Evolutionary conservation across 345 rosid species (phyloP).

Genomic region (Gossypioides kirkii): DNA sequence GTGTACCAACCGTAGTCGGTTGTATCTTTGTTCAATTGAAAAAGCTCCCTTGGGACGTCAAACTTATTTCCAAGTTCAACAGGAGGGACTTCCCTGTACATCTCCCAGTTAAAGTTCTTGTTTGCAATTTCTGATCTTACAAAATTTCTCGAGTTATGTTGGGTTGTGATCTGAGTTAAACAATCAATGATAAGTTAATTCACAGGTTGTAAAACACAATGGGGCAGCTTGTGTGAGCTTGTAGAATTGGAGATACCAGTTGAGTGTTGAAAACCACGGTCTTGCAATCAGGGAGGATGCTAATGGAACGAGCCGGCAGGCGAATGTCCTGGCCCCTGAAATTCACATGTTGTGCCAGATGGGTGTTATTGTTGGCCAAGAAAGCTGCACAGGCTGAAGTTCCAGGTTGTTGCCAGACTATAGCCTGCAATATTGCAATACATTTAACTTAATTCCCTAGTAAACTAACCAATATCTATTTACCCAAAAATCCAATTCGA

Average conservation of each 20-base stretch:
- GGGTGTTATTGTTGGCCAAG: slow-evolving; percentile 67
- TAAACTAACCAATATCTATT: neutral
- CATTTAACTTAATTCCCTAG: neutral
- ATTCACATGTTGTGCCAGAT: slow-evolving; percentile 21
- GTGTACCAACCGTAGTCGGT: slow-evolving; percentile 80
- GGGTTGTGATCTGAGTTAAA: slow-evolving; percentile 50
- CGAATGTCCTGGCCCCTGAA: slow-evolving; percentile 50
- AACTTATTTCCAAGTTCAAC: slow-evolving; percentile 16
- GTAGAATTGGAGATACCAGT: slow-evolving; percentile 10
- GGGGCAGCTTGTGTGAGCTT: too few relatives aligned
- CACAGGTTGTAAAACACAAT: too few relatives aligned
- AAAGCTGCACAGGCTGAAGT: slow-evolving; percentile 66
- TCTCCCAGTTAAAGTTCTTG: slow-evolving; percentile 49
- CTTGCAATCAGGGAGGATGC: slow-evolving; percentile 89
- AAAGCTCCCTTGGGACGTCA: slow-evolving; percentile 51
- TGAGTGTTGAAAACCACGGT: slow-evolving; percentile 62
- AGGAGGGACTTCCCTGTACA: slow-evolving; percentile 45
- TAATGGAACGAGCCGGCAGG: slow-evolving; percentile 66
- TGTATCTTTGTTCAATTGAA: slow-evolving; percentile 49
- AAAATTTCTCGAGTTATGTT: slow-evolving; percentile 64
- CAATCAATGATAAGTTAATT: slow-evolving; percentile 2
- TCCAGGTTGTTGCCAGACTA: slow-evolving; percentile 48
- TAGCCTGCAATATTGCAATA: slow-evolving; percentile 35
- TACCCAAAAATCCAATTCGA: neutral
- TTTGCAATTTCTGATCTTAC: slow-evolving; percentile 43